Percentiles rank a stretch among this genome's conserved stretches.
Conservation (phyloP, 2,329 filamentous ascomycete genomes). For the Drechslerella coelobrocha region DNA sequence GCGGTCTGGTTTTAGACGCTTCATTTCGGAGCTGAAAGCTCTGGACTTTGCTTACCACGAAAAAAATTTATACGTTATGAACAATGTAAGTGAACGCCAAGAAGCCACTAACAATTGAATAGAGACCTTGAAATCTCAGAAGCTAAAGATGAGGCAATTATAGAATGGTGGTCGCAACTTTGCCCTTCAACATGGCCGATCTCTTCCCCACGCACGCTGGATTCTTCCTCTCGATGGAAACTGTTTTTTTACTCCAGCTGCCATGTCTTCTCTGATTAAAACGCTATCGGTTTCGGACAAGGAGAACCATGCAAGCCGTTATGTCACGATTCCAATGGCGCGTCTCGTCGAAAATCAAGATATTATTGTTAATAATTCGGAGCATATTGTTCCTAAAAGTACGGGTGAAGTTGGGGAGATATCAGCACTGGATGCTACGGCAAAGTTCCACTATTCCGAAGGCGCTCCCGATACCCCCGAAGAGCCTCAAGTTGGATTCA, state of each 20-base stretch:
- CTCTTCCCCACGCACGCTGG: not conserved
- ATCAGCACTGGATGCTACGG: too few relatives aligned
- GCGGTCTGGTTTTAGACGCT: not conserved
- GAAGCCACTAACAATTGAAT: not conserved
- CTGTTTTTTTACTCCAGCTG: not conserved
- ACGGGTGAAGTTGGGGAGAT: not conserved
- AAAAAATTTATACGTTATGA: not conserved
- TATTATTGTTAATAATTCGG: not conserved
- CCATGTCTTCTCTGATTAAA: not conserved
- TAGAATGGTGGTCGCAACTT: not conserved
- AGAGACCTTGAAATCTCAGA: not conserved
- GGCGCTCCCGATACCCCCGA: not conserved
- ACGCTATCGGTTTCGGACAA: not conserved
- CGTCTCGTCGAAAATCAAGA: not conserved
- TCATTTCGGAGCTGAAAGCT: not conserved
- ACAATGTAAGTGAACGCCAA: constrained; percentile 3
- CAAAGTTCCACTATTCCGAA: not conserved
- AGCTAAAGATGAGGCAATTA: not conserved
- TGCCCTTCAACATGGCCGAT: not conserved
- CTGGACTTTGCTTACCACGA: not conserved
- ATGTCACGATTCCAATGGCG: not conserved
- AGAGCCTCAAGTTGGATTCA: not conserved
- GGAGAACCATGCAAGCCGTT: not conserved
- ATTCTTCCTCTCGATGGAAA: not conserved
- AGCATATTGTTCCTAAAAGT: not conserved